phyloP scores from a whole-genome alignment of 129 eudicot species.

The Pulicaria dysenterica region DNA sequence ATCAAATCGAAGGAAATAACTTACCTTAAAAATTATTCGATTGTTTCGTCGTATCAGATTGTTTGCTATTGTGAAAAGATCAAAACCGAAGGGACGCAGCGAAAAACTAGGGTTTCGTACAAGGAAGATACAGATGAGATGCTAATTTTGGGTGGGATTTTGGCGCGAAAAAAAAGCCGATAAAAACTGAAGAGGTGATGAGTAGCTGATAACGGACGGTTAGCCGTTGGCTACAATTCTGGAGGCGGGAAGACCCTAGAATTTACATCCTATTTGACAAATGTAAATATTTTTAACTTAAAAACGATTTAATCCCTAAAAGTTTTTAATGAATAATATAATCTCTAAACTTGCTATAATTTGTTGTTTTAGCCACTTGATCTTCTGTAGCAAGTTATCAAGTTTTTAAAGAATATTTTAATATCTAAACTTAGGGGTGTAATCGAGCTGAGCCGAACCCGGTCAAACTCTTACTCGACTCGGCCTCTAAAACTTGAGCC shows the following conservation, averaged over 20 bases:
- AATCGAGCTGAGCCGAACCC: too few relatives aligned
- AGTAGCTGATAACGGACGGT: slow-evolving; percentile 24
- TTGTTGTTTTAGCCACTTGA: too few relatives aligned
- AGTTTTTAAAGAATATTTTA: too few relatives aligned
- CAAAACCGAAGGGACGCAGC: slow-evolving; percentile 13
- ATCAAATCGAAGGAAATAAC: slow-evolving; percentile 15
- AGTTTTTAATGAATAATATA: too few relatives aligned
- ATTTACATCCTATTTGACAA: slow-evolving; percentile 11
- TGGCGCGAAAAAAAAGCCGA: slow-evolving; percentile 32
- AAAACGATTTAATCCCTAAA: too few relatives aligned
- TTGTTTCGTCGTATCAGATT: neutral
- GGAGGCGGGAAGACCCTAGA: slow-evolving; percentile 18
- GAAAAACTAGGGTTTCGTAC: slow-evolving; percentile 32
- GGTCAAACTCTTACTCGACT: too few relatives aligned
- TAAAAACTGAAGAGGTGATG: slow-evolving; percentile 18
- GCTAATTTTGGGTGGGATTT: slow-evolving; percentile 22
- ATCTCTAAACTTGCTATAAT: too few relatives aligned
- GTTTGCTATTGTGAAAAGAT: slow-evolving; percentile 12
- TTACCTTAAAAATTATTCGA: slow-evolving; percentile 21
- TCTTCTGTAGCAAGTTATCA: too few relatives aligned
- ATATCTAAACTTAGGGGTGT: too few relatives aligned
- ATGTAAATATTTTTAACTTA: too few relatives aligned
- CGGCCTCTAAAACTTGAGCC: too few relatives aligned
- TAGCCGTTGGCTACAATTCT: slow-evolving; percentile 27
- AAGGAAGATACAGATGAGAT: slow-evolving; percentile 32